Evolutionary conservation across 306 rosid genomes (phyloP).

Genomic region (Quillaja saponaria): DNA sequence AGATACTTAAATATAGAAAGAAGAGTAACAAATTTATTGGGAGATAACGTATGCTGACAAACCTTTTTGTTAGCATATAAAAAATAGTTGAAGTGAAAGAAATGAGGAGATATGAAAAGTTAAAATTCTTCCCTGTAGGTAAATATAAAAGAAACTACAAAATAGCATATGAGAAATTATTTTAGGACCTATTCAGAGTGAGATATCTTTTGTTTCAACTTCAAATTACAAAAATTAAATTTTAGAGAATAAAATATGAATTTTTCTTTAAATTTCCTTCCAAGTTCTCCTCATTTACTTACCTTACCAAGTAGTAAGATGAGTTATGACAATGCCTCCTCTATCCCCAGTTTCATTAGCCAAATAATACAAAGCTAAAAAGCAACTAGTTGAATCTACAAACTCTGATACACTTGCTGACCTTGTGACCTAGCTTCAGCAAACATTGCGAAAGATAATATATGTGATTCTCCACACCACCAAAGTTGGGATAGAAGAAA

Average conservation of each 20-base stretch:
- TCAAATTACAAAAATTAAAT: neutral
- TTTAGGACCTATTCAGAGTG: neutral
- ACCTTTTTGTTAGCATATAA: no score
- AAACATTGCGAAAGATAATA: conserved; percentile 85
- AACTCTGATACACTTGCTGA: conserved; percentile 29
- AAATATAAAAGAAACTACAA: neutral
- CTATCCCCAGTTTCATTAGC: neutral
- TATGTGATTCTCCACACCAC: conserved; percentile 88
- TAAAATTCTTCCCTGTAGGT: neutral
- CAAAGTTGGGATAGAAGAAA: conserved; percentile 93
- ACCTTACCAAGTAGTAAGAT: neutral
- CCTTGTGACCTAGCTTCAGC: conserved; percentile 93
- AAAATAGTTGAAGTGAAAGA: no score
- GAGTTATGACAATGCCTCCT: neutral
- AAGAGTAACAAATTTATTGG: no score
- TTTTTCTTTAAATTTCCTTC: neutral
- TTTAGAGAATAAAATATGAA: neutral
- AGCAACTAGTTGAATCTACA: conserved; percentile 13
- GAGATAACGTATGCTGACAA: no score
- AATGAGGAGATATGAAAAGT: neutral
- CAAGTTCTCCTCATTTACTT: neutral
- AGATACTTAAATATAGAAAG: no score
- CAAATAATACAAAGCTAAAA: neutral
- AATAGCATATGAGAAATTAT: neutral
- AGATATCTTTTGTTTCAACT: neutral